Base-by-base conservation (phyloP, 2,329 filamentous ascomycete genomes). In the Aspergillus quadricinctus region DNA sequence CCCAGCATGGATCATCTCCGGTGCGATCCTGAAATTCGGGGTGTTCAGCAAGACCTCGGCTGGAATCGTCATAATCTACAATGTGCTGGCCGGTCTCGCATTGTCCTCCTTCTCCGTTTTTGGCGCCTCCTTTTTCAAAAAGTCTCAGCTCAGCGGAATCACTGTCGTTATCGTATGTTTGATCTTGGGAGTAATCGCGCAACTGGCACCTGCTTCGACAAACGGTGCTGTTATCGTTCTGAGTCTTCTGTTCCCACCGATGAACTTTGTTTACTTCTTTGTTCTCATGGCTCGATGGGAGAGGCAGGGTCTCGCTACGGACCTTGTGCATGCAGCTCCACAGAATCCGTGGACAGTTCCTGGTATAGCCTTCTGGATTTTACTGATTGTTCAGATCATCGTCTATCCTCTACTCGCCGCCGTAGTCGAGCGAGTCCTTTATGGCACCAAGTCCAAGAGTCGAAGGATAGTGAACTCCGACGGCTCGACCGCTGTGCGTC, bases 81-180 rank as follows among this genome's bases (percentile, higher is more conserved):
- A 92, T 64, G 75, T 96, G 46, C 76, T 95, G 2, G 78, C 82
- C n/a, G 92, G 92, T 6, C 77, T 95, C 3, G 83, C 91, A 2
- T 77, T 96, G 48, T 84, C 88, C 0, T 94, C 89, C 46, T 88
- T 92, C 70, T 90, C 91, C 1, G 84, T 96, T 53, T 81, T 96
- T 43, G 88, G 88, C 27, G 90, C 88, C 0, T 84, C 89, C 8
- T 88, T 96, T 66, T 97, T 97, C 79, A 88, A 84, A 64, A 92
- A 88, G 68, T 87, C 92, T 0, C 92, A 97, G 71, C 83, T 97
- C 3, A 94, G 89, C 56, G 92, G 93, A 28, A 93, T 95, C 60
- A 85, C 86, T 0, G 82, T 89, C 43, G 87, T 88, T 8, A 86
- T 97, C 27, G 75, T 84, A 19, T 87, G 84, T 11, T 81, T 95